Base-by-base conservation (phyloP, 495 filamentous ascomycete species). In the Choiromyces venosus region DNA sequence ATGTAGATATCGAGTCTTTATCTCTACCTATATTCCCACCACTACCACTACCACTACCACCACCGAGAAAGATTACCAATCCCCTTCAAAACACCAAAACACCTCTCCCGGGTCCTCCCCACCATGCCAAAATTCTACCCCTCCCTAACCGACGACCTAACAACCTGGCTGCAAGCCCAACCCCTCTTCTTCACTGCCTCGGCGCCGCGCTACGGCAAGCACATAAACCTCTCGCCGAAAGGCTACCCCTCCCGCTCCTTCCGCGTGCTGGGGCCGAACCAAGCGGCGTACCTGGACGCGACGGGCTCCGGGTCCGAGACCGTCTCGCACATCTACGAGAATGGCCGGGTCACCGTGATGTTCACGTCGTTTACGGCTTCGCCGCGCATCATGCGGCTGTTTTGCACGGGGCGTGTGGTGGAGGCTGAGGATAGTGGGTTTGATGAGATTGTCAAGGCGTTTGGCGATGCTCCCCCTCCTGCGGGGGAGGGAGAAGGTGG, bases 221-320 rank as follows among this genome's bases (percentile, higher is more conserved):
- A 81, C 79, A 81, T 93, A 79, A 93, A 92, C 76, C 77, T 92
- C 66, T 93, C 91, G 0, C 91, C 91, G 52, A 92, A 93, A 81
- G 90, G 90, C 37, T 83, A 87, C 14, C 84, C 83, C 33, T 75
- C 82, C 40, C 72, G 82, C 65, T 87, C 86, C 9, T 90, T 92
- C 71, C 85, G 88, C 6, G 81, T 93, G 67, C 82, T 91, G 56
- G 81, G 85, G 69, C 81, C 84, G 21, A 88, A 86, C 68, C 84
- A 84, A 9, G 89, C 88, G 56, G 91, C 88, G 77, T 94, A 92
- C 76, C 75, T 93, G 52, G 91, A 94, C 72, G 84, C 88, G 65
- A 91, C 88, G 0, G 91, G 91, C 9, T 89, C 87, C 37, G 91
- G 91, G 4, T 85, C 81, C 70, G 91, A 94, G 81, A 94, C 91